Conservation (phyloP, 2,329 filamentous ascomycete species). For the Lachnellula cervina region DNA sequence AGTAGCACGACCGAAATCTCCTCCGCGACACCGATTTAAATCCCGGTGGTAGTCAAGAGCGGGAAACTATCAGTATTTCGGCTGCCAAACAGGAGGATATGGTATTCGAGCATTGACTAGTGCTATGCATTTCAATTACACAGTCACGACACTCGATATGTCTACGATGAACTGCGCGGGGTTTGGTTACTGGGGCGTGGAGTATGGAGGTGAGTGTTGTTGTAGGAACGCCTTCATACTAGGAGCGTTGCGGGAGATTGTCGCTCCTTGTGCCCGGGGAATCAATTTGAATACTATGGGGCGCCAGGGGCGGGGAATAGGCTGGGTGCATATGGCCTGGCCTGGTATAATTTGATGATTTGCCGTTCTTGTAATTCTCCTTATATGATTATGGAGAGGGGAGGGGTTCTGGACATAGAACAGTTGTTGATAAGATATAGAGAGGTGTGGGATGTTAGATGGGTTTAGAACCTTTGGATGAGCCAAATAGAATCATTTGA, state of each 20-base stretch:
- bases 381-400: too few species aligned
- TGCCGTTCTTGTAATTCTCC: too few species aligned
- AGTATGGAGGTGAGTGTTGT: slow-evolving; percentile 34
- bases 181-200: slow-evolving; percentile 35
- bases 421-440: too few species aligned
- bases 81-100: slow-evolving; percentile 14
- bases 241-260: slow-evolving; percentile 14
- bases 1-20: neutral
- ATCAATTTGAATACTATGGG: slow-evolving; percentile 18
- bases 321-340: slow-evolving; percentile 12
- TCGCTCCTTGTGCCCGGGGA: slow-evolving; percentile 12
- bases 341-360: too few species aligned
- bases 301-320: slow-evolving; percentile 17
- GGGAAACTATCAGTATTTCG: slow-evolving; percentile 10
- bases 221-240: slow-evolving; percentile 15
- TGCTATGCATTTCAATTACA: slow-evolving; percentile 14
- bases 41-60: neutral
- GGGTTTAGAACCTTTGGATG: too few species aligned
- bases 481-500: too few species aligned
- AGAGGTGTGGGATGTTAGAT: too few species aligned
- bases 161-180: slow-evolving; percentile 27
- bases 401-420: too few species aligned
- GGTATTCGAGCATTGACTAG: slow-evolving; percentile 7
- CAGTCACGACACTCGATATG: slow-evolving; percentile 30
- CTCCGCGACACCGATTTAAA: neutral